These are phyloP conservation scores for Pseudocercospora pini-densiflorae DNA, from an alignment of 2,329 filamentous ascomycete species.

Conservation along the genomic window DNA sequence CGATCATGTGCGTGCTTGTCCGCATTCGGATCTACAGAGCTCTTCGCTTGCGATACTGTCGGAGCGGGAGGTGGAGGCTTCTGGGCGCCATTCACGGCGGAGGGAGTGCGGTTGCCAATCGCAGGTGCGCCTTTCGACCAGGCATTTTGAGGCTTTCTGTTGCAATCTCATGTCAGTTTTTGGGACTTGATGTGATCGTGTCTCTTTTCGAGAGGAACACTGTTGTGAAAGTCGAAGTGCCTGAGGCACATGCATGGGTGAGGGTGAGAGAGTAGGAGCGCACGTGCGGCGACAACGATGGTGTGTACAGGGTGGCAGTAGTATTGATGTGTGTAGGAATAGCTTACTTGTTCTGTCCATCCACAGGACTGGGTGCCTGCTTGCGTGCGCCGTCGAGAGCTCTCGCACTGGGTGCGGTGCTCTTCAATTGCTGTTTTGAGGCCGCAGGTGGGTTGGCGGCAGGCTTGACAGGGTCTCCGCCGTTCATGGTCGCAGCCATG, in stretches of 20 bases:
- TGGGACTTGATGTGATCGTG: not conserved
- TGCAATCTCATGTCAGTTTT: slow-evolving; percentile 18
- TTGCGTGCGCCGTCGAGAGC: slow-evolving; percentile 58
- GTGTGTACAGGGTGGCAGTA: not conserved
- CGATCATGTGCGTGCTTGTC: slow-evolving; percentile 66
- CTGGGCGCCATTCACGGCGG: slow-evolving; percentile 57
- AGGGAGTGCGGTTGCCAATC: slow-evolving; percentile 7
- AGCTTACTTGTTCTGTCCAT: slow-evolving; percentile 59
- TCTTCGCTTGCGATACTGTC: slow-evolving; percentile 27
- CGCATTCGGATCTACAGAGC: slow-evolving; percentile 54
- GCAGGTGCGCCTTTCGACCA: slow-evolving; percentile 53
- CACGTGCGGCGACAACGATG: slow-evolving; percentile 11
- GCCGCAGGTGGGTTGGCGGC: slow-evolving; percentile 11
- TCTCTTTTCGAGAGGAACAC: not conserved
- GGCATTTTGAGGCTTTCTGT: slow-evolving; percentile 53
- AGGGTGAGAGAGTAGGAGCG: slow-evolving; percentile 2
- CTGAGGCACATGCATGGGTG: slow-evolving; percentile 14
- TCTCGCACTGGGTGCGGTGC: slow-evolving; percentile 55
- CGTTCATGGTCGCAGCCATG: slow-evolving; percentile 38
- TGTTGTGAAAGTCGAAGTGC: slow-evolving; percentile 3
- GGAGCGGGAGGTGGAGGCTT: slow-evolving; percentile 34
- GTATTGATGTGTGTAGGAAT: slow-evolving; percentile 15
- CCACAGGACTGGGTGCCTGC: slow-evolving; percentile 60
- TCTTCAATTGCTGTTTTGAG: slow-evolving; percentile 53
- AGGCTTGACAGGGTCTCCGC: slow-evolving; percentile 30